Evolutionary conservation across 164 flowering plant genomes (phyloP).

Genomic region (Chimonanthus salicifolius): DNA sequence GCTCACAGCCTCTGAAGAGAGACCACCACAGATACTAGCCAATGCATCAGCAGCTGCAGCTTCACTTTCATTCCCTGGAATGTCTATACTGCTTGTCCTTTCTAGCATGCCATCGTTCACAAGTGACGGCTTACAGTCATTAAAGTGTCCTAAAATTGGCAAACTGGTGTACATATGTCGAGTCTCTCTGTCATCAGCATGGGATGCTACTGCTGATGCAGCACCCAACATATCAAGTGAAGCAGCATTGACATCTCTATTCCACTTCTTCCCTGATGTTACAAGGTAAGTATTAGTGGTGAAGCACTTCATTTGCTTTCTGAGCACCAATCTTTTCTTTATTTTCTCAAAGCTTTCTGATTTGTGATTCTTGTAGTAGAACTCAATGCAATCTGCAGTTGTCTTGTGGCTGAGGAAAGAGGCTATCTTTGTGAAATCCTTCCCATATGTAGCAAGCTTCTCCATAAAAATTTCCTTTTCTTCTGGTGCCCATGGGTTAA

Average conservation of each 20-base stretch:
- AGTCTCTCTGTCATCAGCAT: constrained; percentile 30
- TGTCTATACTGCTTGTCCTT: constrained; percentile 32
- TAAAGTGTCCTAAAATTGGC: constrained; percentile 19
- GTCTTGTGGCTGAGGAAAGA: constrained; percentile 80
- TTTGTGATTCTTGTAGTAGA: constrained; percentile 94
- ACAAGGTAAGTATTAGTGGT: constrained; percentile 50
- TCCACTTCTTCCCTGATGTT: constrained; percentile 68
- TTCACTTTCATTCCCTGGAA: constrained; percentile 50
- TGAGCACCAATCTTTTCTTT: constrained; percentile 42
- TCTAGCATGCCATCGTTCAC: constrained; percentile 26
- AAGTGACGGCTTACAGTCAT: constrained; percentile 13
- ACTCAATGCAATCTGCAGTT: constrained; percentile 92
- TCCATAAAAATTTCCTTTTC: constrained; percentile 79
- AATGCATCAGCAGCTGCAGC: constrained; percentile 78
- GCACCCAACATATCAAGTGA: constrained; percentile 83
- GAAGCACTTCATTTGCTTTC: constrained; percentile 40
- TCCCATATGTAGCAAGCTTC: constrained; percentile 60
- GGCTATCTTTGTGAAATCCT: constrained; percentile 84
- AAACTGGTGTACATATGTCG: constrained; percentile 24
- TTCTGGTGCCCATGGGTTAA: constrained; percentile 80
- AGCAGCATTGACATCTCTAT: constrained; percentile 57
- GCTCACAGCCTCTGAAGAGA: constrained; percentile 88
- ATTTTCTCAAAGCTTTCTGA: constrained; percentile 65
- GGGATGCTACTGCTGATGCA: constrained; percentile 64
- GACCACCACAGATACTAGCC: constrained; percentile 80